Evolutionary conservation across 2,329 filamentous ascomycete genomes (phyloP), one percentile per base, ranked within the genome.

Genomic region (Metarhizium robertsii): DNA sequence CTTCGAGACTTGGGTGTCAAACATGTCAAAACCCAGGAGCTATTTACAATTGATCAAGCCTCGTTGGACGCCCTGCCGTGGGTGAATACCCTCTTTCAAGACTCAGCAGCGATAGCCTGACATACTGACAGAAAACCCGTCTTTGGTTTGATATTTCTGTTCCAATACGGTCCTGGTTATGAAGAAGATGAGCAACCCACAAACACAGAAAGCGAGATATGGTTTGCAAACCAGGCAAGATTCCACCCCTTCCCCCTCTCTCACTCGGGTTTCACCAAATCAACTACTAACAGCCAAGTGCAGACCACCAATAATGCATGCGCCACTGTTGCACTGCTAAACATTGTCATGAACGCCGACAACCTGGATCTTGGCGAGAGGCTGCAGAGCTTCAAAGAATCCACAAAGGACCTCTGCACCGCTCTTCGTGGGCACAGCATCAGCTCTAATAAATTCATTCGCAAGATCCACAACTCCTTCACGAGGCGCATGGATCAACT

Each of bases 201-300:
- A 58, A 75, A 73, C 48, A 73, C 81, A 3, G 54, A 59, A 2
- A 58, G 53, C n/a, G 52, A 54, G 3, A 74, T 97, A 18, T 99
- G 94, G 92, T 97, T 96, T 69, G 91, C 92, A 32, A 96, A 96
- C 65, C 92, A 95, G 73, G 87, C 89, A 66, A 20, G 73, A 63
- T 34, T 29, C 32, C 2, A 13, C 32, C 25, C 13, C n/a, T 30
- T 11, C 1, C 38, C 8, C 38, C 18, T 47, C 40, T 36, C 43
- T 49, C 29, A 11, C 32, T 25, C 7, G 25, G 2, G 34, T 25
- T 5, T 18, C 4, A 10, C 30, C 11, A 2, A 40, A 30, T 47
- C 13, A 18, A 16, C 34, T 50, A 14, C 8, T 32, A 16, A n/a
- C 20, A 29, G 2, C 43, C 6, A 14, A 2, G 18, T n/a, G 25